Conservation (phyloP, 2,329 filamentous ascomycete genomes). For the Exophiala sp. region DNA sequence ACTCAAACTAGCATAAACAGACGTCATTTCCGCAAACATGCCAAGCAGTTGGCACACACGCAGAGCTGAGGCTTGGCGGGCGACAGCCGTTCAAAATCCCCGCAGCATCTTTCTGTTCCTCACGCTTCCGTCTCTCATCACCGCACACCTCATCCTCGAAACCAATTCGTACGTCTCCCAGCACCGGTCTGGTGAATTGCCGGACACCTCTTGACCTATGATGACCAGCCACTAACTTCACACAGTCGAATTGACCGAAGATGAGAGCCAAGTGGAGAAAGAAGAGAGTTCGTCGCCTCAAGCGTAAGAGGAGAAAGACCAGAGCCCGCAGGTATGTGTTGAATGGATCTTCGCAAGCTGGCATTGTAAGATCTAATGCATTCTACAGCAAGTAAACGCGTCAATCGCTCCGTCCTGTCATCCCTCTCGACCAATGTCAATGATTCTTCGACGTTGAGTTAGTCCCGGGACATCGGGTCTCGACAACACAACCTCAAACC, state of each 20-base stretch:
- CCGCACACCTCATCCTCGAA: constrained; percentile 23
- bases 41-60: constrained; percentile 19
- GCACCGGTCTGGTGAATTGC: not conserved
- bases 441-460: constrained; percentile 18
- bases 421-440: constrained; percentile 32
- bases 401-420: constrained; percentile 53
- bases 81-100: constrained; percentile 4
- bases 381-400: constrained; percentile 61
- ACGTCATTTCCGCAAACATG: constrained; percentile 4
- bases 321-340: constrained; percentile 82
- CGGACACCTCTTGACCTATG: not conserved
- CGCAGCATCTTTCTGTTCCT: constrained; percentile 5
- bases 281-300: constrained; percentile 98
- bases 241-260: constrained; percentile 23
- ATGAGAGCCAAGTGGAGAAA: constrained; percentile 99
- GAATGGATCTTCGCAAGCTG: not conserved
- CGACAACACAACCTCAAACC: constrained; percentile 12
- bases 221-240: constrained; percentile 9
- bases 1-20: too few relatives aligned
- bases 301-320: constrained; percentile 99
- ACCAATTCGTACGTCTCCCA: constrained; percentile 11
- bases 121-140: constrained; percentile 17
- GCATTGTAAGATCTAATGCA: constrained; percentile 28
- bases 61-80: not conserved
- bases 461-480: constrained; percentile 10